phyloP scores from a whole-genome alignment of 2,329 filamentous ascomycete species.

The Metarhizium album region DNA sequence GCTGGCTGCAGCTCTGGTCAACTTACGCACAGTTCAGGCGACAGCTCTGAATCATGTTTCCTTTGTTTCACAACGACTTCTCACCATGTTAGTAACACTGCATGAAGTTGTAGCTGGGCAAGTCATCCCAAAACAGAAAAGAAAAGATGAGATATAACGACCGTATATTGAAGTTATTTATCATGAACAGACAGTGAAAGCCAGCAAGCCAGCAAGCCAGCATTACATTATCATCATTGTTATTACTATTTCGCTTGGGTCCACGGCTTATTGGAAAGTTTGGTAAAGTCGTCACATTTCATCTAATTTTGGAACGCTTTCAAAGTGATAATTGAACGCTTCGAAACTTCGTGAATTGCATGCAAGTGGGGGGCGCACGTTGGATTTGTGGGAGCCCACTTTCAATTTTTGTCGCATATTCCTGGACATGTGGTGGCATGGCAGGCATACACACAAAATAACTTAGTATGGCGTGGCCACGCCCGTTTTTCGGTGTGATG shows the following conservation, averaged over 20 bases:
- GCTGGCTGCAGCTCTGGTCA: constrained; percentile 26
- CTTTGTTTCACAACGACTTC: constrained; percentile 27
- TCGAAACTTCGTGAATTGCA: too few relatives aligned
- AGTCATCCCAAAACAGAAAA: constrained; percentile 18
- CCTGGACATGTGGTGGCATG: too few relatives aligned
- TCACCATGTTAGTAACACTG: constrained; percentile 19
- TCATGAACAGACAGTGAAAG: background rate
- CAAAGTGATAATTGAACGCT: background rate
- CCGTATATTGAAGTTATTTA: constrained; percentile 8
- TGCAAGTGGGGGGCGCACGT: too few relatives aligned
- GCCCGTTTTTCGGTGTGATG: too few relatives aligned
- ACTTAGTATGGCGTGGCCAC: too few relatives aligned
- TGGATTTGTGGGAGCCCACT: too few relatives aligned
- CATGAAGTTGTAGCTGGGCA: constrained; percentile 20
- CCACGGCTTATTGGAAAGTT: background rate
- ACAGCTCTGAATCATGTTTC: constrained; percentile 19
- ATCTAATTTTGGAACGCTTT: too few relatives aligned
- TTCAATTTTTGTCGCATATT: too few relatives aligned
- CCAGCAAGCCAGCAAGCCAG: constrained; percentile 8
- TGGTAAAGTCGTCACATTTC: too few relatives aligned
- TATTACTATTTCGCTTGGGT: background rate
- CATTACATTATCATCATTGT: too few relatives aligned
- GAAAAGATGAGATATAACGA: constrained; percentile 27
- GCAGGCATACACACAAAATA: too few relatives aligned
- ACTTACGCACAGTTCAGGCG: constrained; percentile 12